These are phyloP conservation scores for Plasmodium blacklocki DNA, from an alignment of 169 alveolate genomes.

Conservation along the genomic window DNA sequence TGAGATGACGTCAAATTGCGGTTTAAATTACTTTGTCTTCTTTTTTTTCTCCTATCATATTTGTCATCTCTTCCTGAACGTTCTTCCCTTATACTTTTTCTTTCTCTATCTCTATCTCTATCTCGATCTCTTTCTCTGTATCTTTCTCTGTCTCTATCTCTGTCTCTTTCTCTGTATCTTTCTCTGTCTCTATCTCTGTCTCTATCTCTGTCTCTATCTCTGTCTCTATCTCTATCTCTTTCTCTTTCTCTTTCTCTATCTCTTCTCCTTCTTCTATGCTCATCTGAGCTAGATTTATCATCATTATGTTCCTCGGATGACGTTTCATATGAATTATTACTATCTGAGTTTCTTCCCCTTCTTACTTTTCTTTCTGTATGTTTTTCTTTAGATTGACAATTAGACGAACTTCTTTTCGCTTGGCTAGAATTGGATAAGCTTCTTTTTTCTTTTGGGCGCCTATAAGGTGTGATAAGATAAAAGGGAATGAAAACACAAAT, in stretches of 20 bases:
- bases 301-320: slow-evolving; percentile 10
- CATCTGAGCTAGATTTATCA: slow-evolving; percentile 24
- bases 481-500: background rate
- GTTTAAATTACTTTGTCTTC: slow-evolving; percentile 76
- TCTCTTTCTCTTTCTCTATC: slow-evolving; percentile 11
- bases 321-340: slow-evolving; percentile 4
- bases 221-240: slow-evolving; percentile 1
- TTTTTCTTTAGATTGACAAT: slow-evolving; percentile 17
- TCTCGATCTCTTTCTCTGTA: slow-evolving; percentile 63
- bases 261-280: slow-evolving; percentile 18
- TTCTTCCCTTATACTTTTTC: slow-evolving; percentile 10
- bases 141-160: slow-evolving; percentile 58
- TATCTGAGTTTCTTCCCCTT: slow-evolving; percentile 11
- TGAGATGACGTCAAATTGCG: slow-evolving; percentile 83
- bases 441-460: slow-evolving; percentile 7
- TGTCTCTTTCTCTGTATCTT: background rate
- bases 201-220: slow-evolving; percentile 37
- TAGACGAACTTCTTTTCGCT: slow-evolving; percentile 2
- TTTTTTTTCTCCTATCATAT: slow-evolving; percentile 35
- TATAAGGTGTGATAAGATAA: background rate
- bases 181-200: slow-evolving; percentile 5
- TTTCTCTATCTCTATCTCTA: slow-evolving; percentile 15
- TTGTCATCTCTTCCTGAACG: slow-evolving; percentile 17
- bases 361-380: background rate
- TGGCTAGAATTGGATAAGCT: slow-evolving; percentile 11